Base-by-base conservation (phyloP, 1,284 basidiomycete species). In the Pseudozyma sp. region DNA sequence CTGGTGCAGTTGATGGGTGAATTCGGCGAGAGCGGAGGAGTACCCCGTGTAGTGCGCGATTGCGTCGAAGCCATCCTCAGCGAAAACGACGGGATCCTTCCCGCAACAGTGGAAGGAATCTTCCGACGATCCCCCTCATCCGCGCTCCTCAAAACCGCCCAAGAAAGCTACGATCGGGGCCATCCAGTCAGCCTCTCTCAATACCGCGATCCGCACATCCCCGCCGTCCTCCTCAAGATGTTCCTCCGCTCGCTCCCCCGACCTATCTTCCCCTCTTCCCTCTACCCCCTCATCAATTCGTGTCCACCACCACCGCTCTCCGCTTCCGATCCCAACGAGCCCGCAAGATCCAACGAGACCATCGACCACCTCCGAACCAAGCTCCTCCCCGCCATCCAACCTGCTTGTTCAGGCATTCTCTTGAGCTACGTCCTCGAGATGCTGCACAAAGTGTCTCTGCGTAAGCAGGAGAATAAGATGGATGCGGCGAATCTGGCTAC, bases 191-290 rank as follows among this genome's bases (percentile, higher is more conserved):
- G 90, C 3, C 85, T 94, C 39, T 86, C 88, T 14, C 90, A 87
- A 5, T 93, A 92, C 80, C 87, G 87, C 0, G 92, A 94, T 78
- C 89, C 91, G 4, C 88, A 92, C 84, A 87, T 94, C 1, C 91
- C 92, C 2, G 92, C 93, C 3, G 92, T 93, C 2, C 87, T 94
- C 16, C 86, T 94, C 65, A 94, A 94, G 86, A 92, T 92, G 80
- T 94, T 91, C 79, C 85, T 94, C 17, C 88, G 92, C 33, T 91
- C 92, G 81, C 86, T 94, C 2, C 92, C 91, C 1, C 87, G 89
- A 46, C 91, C 93, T 3, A 85, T 92, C 16, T 92, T 94, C 73
- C 88, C 90, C 0, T 90, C 91, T 79, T 83, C 80, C 10, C 81
- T 90, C 17, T 94, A 94, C 80, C 86, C 88, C 4, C 57, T 87